phyloP scores from a whole-genome alignment of 345 rosid genomes.

The Clarkia xantiana region DNA sequence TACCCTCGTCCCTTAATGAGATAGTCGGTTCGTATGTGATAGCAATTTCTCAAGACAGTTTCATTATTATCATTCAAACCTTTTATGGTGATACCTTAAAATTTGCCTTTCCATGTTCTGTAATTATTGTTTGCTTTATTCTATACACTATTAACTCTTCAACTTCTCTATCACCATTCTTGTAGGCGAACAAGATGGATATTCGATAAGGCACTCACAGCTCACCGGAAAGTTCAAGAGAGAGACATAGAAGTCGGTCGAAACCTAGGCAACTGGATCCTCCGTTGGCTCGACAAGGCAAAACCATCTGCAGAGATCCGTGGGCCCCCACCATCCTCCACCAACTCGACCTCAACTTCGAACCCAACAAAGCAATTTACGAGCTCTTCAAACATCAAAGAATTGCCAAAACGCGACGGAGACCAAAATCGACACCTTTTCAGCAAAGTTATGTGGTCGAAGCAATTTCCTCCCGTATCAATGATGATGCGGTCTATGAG shows the following conservation, averaged over 20 bases:
- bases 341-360: slow-evolving; percentile 12
- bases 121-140: neutral
- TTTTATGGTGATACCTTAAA: too few species aligned
- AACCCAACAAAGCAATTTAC: slow-evolving; percentile 27
- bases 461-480: slow-evolving; percentile 40
- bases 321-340: slow-evolving; percentile 14
- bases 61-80: too few species aligned
- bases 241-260: slow-evolving; percentile 86
- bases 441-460: slow-evolving; percentile 29
- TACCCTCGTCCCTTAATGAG: too few species aligned
- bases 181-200: slow-evolving; percentile 46
- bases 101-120: neutral
- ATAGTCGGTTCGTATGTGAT: too few species aligned
- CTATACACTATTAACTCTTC: neutral
- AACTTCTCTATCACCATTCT: neutral
- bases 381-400: slow-evolving; percentile 24
- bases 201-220: slow-evolving; percentile 50
- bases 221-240: slow-evolving; percentile 60
- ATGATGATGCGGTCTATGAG: slow-evolving; percentile 50
- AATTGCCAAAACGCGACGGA: slow-evolving; percentile 29
- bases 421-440: slow-evolving; percentile 45
- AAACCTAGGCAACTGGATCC: slow-evolving; percentile 77
- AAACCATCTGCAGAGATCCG: slow-evolving; percentile 92
- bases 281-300: slow-evolving; percentile 68
- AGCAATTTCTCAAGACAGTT: too few species aligned